Evolutionary conservation across 371 early-diverging fungal genomes (phyloP).

Genomic region (Rhizopus arrhizus): DNA sequence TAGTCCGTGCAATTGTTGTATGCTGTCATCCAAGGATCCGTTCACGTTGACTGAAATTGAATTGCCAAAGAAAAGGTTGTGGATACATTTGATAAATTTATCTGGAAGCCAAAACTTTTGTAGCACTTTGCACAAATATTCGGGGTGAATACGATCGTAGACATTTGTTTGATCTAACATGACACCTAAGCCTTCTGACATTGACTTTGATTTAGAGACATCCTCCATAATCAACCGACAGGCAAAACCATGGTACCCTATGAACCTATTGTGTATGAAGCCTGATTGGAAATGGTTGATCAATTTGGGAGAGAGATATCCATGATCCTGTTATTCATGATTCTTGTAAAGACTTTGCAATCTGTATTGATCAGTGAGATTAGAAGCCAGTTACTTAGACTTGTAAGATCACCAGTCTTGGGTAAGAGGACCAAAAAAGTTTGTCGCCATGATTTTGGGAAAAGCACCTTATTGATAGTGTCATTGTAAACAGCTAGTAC

Average conservation of each 20-base stretch:
- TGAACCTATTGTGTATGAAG: slow-evolving; percentile 8
- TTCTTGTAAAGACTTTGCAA: slow-evolving; percentile 11
- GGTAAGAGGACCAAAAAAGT: slow-evolving; percentile 9
- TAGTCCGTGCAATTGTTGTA: too few relatives aligned
- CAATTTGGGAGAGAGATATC: too few relatives aligned
- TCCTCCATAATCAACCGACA: slow-evolving; percentile 6
- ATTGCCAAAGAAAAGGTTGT: too few relatives aligned
- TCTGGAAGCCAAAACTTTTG: too few relatives aligned
- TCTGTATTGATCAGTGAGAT: slow-evolving; percentile 8
- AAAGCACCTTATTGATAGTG: not conserved
- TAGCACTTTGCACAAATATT: slow-evolving; percentile 6
- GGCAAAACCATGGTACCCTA: not conserved
- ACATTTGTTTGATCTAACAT: slow-evolving; percentile 22
- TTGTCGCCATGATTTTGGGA: not conserved
- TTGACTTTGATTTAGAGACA: not conserved
- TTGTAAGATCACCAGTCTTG: slow-evolving; percentile 22
- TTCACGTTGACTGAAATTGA: too few relatives aligned
- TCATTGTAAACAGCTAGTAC: not conserved
- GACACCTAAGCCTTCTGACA: not conserved
- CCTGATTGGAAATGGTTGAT: not conserved
- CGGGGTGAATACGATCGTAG: slow-evolving; percentile 18
- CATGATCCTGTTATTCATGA: not conserved
- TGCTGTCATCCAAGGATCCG: too few relatives aligned
- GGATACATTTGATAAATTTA: too few relatives aligned
- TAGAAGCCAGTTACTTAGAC: slow-evolving; percentile 16